Base-by-base conservation (phyloP, 768 basidiomycete genomes). In the Rhizopogon sp. region DNA sequence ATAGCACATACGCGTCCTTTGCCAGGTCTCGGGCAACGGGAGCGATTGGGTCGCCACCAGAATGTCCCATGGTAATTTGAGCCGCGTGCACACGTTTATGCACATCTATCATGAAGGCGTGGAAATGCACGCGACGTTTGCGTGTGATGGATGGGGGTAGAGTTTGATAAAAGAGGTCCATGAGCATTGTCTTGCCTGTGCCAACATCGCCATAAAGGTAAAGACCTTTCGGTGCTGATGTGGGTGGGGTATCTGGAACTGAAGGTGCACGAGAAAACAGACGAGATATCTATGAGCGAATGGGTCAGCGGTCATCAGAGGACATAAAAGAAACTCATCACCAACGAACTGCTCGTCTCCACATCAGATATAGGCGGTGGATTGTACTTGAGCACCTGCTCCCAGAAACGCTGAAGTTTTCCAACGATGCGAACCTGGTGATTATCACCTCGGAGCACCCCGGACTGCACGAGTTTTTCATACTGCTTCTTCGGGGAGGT, bases 31-130 rank as follows among this genome's bases (percentile, higher is more conserved):
- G 74, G 6, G 94, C 93, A 9, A 96, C 92, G 20, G 92, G 90
- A 25, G 84, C 74, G 64, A 97, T 90, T 29, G 91, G 87, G 67
- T 98, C 93, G 16, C 89, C 87, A 20, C 84, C 82, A 14, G 79
- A 67, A 58, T 76, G 72, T 2, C 89, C 88, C 74, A 85, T 81
- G 54, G 80, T 78, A 42, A 81, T 74, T 73, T 93, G 94, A 39
- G 88, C 81, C 1, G 84, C 83, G 61, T 98, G 94, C 3, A 95
- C 69, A 16, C 93, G 86, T 66, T 96, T 97, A 69, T 98, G 92
- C 20, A 98, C 94, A 66, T 99, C 97, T 58, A 98, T 85, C 97
- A 99, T 98, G 77, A 99, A 98, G 1, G 93, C 92, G 66, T 98
- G 95, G 68, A 99, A 99, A 70, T 99, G 97, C 14, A 98, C 93